Percentiles rank a stretch among this genome's conserved stretches.
Evolutionary conservation across 495 filamentous ascomycete genomes (phyloP).

Genomic region (Neurospora sp.): DNA sequence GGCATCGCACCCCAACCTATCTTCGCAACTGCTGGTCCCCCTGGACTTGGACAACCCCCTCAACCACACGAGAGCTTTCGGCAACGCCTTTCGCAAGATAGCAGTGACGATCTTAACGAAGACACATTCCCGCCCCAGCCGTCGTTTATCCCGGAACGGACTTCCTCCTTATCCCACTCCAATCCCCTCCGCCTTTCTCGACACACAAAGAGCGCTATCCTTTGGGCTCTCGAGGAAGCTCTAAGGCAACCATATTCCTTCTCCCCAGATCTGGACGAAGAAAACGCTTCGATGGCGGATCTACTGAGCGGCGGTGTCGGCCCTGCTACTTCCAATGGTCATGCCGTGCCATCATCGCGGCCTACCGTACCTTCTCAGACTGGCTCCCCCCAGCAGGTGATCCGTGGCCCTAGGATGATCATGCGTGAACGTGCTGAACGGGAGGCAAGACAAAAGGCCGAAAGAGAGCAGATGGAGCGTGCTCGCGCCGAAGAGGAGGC

Average conservation of each 20-base stretch:
- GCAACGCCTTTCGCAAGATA: slow-evolving; percentile 35
- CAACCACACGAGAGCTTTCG: slow-evolving; percentile 6
- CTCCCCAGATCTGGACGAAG: slow-evolving; percentile 74
- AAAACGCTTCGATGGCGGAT: slow-evolving; percentile 92
- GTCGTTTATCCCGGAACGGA: slow-evolving; percentile 18
- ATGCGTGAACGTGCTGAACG: slow-evolving; percentile 59
- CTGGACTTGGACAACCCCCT: neutral
- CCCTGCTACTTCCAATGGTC: slow-evolving; percentile 38
- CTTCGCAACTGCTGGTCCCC: slow-evolving; percentile 20
- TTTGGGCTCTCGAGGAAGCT: slow-evolving; percentile 85
- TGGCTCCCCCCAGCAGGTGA: slow-evolving; percentile 38
- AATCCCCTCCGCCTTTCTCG: slow-evolving; percentile 33
- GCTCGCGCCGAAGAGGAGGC: slow-evolving; percentile 46
- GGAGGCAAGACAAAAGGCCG: slow-evolving; percentile 55
- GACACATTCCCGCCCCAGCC: slow-evolving; percentile 21
- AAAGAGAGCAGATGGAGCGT: slow-evolving; percentile 42
- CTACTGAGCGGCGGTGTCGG: slow-evolving; percentile 48
- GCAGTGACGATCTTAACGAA: slow-evolving; percentile 28
- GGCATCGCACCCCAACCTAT: slow-evolving; percentile 25
- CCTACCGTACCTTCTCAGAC: slow-evolving; percentile 36
- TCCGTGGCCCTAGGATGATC: slow-evolving; percentile 57
- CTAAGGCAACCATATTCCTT: slow-evolving; percentile 75
- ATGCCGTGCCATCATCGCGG: slow-evolving; percentile 32
- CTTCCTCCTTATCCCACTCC: neutral
- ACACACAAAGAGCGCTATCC: slow-evolving; percentile 56